Evolutionary conservation across 495 filamentous ascomycete species (phyloP), one percentile per base, ranked within the genome.

Genomic region (Aspergillus sparsus): DNA sequence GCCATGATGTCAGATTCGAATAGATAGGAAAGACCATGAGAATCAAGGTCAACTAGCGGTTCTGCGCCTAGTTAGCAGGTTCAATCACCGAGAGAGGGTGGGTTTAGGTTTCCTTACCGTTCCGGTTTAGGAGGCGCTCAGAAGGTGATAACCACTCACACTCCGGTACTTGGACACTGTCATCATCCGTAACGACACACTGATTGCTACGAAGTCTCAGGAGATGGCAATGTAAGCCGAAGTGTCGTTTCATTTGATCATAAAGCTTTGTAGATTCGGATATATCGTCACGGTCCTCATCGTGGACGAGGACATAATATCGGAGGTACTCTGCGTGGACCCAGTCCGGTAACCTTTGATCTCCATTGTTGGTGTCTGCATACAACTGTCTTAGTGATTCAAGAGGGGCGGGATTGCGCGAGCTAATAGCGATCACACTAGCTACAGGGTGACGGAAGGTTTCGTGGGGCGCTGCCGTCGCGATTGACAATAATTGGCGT

Each of bases 201-300:
- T 90, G 88, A 56, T 86, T 87, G 65, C 89, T 92, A 64, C 93
- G 83, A 21, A 98, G 77, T 41, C 94, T 78, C 5, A 98, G 81
- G 3, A 98, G 81, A 72, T 98, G 94, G 70, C 94, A 98, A 71
- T 98, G 92, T 18, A 98, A 77, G 5, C 94, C 94, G 64, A 98
- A 93, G 71, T 96, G 91, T 31, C 93, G 84, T 74, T 98, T 98
- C 94, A 98, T 98, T 69, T 96, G 89, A 62, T 98, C 93, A 68
- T 94, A 98, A 21, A 97, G 79, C 45, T 82, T 83, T 69, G 89
- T 95, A 35, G 87, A 95, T 71, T 92, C 93, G 11, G 85, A 81
- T 52, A 97, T 94, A 67, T 98, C 92, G 66, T 96, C 92, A 44
- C 82, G 83, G 62, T 98, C 95, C 70, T 98, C 94, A 64, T 98